Evolutionary conservation across 345 rosid genomes (phyloP), one percentile per base, ranked within the genome.

Genomic region (Eucalyptus regnans): DNA sequence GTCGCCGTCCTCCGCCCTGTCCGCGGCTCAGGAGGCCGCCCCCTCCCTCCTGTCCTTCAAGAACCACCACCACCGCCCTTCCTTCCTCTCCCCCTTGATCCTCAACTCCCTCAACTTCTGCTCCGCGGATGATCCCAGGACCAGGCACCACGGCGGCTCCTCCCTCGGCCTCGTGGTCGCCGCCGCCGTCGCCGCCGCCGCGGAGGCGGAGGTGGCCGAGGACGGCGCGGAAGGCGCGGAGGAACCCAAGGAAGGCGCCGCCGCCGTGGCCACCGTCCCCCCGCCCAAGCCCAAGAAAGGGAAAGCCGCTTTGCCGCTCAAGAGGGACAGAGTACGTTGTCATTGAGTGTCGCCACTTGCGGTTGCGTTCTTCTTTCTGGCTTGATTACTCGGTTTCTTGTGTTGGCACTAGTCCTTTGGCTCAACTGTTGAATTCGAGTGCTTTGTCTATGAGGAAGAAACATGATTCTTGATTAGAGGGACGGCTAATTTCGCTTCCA

Each of bases 231-330:
- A 52, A 20, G 25, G 58, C 5, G 58, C 58, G 86, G 95, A 86
- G 88, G 90, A 89, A 46, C 93, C 86, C 44, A 93, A 86, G 29
- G 91, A 54, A 83, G 90, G 50, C 79, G 90, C 58, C 10, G 89
- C 87, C 13, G 94, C 62, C 85, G 92, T 76, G 14, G 90, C 91
- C 51, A 88, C 87, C 44, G 86, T 88, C 33, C 88, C 93, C 64
- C 94, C 95, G 13, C 86, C 94, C 13, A 96, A 94, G 93, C 98
- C 97, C 50, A 97, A 95, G 96, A 98, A 92, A 89, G 99, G 99
- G 85, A 98, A 95, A 92, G 98, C 98, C 79, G 96, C 95, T 43
- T 90, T 97, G 94, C 94, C 90, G 66, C 94, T 96, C 86, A 98
- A 98, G 92, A 97, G 97, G 90, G 99, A 98, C 89, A 94, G 99